These are phyloP conservation scores for Kwoniella sp. DNA, from an alignment of 768 basidiomycete species.

Conservation along the genomic window DNA sequence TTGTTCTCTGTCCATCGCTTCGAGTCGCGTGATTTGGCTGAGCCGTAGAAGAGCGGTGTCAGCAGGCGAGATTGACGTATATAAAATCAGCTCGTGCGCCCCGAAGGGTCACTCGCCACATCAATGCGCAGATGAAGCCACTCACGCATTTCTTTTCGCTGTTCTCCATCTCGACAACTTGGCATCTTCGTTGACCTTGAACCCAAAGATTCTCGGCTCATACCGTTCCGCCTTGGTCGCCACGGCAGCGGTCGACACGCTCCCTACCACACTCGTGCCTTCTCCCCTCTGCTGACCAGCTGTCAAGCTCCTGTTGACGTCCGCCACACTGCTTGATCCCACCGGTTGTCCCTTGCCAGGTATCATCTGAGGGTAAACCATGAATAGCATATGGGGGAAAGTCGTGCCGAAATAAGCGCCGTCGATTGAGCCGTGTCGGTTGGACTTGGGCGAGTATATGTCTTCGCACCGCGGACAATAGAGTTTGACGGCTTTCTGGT, in stretches of 20 bases:
- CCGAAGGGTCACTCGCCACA: too few relatives aligned
- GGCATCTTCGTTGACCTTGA: constrained; percentile 91
- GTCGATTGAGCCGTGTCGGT: constrained; percentile 94
- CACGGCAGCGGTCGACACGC: constrained; percentile 75
- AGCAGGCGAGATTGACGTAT: background rate
- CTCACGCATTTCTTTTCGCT: constrained; percentile 81
- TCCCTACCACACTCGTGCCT: constrained; percentile 61
- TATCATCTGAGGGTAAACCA: constrained; percentile 92
- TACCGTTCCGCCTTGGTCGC: constrained; percentile 91
- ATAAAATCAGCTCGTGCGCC: background rate
- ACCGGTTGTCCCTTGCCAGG: constrained; percentile 68
- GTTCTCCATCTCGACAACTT: constrained; percentile 95
- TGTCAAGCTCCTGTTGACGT: constrained; percentile 24
- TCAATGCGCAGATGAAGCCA: constrained; percentile 20
- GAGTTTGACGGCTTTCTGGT: constrained; percentile 97
- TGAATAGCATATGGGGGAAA: constrained; percentile 94
- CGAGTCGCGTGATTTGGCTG: constrained; percentile 59
- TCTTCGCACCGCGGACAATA: constrained; percentile 99
- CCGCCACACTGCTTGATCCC: constrained; percentile 30
- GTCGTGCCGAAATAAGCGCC: constrained; percentile 99
- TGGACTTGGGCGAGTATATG: constrained; percentile 95
- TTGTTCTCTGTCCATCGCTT: constrained; percentile 27
- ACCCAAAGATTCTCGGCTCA: constrained; percentile 92
- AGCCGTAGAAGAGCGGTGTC: background rate
- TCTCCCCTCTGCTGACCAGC: constrained; percentile 27